Evolutionary conservation across 202 grass and related monocot genomes (phyloP), one percentile per base, ranked within the genome.

Genomic region (Zoysia matrella): DNA sequence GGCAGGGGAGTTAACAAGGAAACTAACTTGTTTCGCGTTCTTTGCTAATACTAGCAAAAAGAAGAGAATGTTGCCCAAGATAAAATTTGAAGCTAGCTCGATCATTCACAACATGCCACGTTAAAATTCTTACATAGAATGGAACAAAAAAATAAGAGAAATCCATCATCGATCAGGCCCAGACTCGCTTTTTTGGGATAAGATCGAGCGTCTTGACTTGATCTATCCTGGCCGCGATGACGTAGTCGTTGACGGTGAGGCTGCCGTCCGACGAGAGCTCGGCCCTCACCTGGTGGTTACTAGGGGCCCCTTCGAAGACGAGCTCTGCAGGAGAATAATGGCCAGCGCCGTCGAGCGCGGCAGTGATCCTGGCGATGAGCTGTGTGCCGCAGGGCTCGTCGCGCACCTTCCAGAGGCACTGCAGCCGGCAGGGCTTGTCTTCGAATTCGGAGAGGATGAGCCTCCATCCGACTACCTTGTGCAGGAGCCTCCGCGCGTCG

Each of bases 391-490:
- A 90, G 14, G 71, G 58, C 79, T 90, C 78, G 74, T 93, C 95
- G 41, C 89, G 87, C 58, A 98, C 81, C 83, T 85, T 98, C 95
- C 95, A 98, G 12, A 89, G 45, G 79, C 95, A 98, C 69, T 91
- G 80, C 45, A 98, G 57, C 75, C 64, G 8, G 11, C 45, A 1
- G 22, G 85, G 79, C 14, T 80, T 83, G 47, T 16, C 85, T 13
- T 57, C 2, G 60, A 9, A n/a, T 2, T 7, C 48, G 10, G 46
- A 58, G 36, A 65, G 46, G 50, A 76, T 12, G 62, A 98, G 54
- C 66, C 90, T 88, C 90, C 95, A 98, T 1, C 92, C 95, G 15
- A 98, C 88, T 30, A 98, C 75, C 92, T 94, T 89, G 82, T 73
- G 69, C 41, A 98, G 84, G 15, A 98, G 90, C 76, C 4, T 79